phyloP scores from a whole-genome alignment of 164 flowering plant species.

The Dillenia suffruticosa region DNA sequence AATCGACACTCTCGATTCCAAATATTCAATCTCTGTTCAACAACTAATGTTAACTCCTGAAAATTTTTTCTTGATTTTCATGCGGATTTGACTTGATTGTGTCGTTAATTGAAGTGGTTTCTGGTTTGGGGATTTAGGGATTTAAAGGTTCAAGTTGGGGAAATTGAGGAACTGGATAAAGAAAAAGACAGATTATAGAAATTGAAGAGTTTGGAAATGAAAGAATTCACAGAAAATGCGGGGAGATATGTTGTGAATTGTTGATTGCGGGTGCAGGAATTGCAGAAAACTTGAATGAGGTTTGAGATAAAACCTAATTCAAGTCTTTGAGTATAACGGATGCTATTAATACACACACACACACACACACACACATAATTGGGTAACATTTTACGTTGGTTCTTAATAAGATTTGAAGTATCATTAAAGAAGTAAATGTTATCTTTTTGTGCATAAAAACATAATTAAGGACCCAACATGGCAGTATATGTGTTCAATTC shows the following conservation, averaged over 20 bases:
- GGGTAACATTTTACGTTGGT: too few species aligned
- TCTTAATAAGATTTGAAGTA: too few species aligned
- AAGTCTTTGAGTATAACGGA: neutral
- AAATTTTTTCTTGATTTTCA: neutral
- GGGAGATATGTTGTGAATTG: conserved; percentile 18
- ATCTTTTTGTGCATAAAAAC: too few species aligned
- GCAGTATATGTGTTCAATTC: too few species aligned
- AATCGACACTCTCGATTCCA: conserved; percentile 26
- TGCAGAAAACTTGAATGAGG: conserved; percentile 34
- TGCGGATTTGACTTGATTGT: neutral
- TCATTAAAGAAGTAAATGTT: too few species aligned
- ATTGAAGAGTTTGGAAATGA: conserved; percentile 33
- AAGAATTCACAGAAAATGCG: conserved; percentile 31
- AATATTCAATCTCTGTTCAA: conserved; percentile 17
- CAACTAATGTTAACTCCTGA: conserved; percentile 26
- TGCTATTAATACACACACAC: too few species aligned
- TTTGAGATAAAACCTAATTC: conserved; percentile 9
- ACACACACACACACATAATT: too few species aligned
- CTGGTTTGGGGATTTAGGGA: conserved; percentile 21
- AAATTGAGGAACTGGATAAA: conserved; percentile 39
- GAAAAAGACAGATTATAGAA: conserved; percentile 41
- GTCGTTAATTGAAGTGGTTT: neutral
- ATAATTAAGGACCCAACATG: too few species aligned
- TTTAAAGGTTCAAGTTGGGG: conserved; percentile 43
- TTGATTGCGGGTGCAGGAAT: conserved; percentile 22